These are phyloP conservation scores for Astraeus odoratus DNA, from an alignment of 768 basidiomycete species.

Conservation along the genomic window DNA sequence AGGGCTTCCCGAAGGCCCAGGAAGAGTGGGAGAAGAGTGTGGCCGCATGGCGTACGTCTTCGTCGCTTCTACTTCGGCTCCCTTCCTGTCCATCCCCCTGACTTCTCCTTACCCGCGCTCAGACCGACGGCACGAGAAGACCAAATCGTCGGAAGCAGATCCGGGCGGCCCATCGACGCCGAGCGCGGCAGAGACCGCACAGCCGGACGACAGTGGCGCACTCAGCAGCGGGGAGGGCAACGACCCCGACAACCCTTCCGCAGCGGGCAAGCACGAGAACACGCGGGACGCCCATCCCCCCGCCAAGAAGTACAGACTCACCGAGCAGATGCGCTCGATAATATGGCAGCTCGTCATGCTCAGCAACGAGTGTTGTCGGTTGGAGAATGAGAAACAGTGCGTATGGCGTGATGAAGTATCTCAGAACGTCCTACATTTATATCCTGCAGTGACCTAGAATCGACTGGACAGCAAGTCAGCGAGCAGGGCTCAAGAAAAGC, in stretches of 20 bases:
- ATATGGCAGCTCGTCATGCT: slow-evolving; percentile 78
- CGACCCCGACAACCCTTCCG: slow-evolving; percentile 12
- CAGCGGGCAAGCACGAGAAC: slow-evolving; percentile 20
- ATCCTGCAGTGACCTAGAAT: slow-evolving; percentile 47
- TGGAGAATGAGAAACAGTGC: slow-evolving; percentile 61
- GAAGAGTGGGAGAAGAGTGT: slow-evolving; percentile 75
- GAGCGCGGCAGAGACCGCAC: slow-evolving; percentile 13
- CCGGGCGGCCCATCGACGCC: slow-evolving; percentile 27
- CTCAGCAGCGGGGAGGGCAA: slow-evolving; percentile 20
- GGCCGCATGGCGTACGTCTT: slow-evolving; percentile 54
- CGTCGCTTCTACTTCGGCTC: neutral
- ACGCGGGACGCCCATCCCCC: slow-evolving; percentile 52
- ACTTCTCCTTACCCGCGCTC: neutral
- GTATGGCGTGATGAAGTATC: neutral
- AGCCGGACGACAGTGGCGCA: slow-evolving; percentile 27
- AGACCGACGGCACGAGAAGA: slow-evolving; percentile 57
- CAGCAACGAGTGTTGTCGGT: slow-evolving; percentile 75
- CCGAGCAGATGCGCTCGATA: slow-evolving; percentile 70
- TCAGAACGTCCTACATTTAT: neutral
- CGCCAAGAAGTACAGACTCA: slow-evolving; percentile 69
- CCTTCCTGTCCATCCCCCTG: neutral
- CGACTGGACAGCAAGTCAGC: slow-evolving; percentile 63
- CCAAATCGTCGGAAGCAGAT: slow-evolving; percentile 27
- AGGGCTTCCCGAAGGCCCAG: slow-evolving; percentile 60
- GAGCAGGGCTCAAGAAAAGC: slow-evolving; percentile 76